A percentile compares a stretch with the other conserved stretches of the same genome.
Conservation (phyloP, 2,329 filamentous ascomycete genomes). For the Aspergillus ruber region DNA sequence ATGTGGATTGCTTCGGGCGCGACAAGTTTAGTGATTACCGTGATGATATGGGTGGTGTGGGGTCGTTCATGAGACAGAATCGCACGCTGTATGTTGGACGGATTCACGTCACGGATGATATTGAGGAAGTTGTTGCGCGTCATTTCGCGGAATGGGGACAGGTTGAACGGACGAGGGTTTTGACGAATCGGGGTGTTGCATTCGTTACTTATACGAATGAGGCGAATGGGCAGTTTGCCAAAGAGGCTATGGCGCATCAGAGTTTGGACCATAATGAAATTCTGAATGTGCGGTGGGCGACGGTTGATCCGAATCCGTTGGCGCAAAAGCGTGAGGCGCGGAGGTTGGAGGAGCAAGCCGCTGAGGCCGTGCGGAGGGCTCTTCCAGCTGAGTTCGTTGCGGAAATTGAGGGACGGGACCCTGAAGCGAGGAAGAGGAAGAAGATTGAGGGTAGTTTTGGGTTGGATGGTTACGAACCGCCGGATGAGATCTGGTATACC, state of each 20-base stretch:
- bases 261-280: constrained; percentile 85
- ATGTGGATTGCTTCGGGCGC: constrained; percentile 89
- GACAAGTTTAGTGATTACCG: constrained; percentile 91
- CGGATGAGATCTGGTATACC: constrained; percentile 89
- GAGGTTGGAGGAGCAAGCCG: constrained; percentile 89
- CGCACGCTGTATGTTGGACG: constrained; percentile 87
- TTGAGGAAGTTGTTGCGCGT: constrained; percentile 88
- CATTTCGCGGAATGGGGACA: constrained; percentile 98
- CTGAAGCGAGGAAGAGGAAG: constrained; percentile 77
- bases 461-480: constrained; percentile 83
- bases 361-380: constrained; percentile 82
- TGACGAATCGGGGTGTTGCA: constrained; percentile 82
- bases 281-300: constrained; percentile 94
- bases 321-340: constrained; percentile 86
- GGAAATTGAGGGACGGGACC: constrained; percentile 86
- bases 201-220: constrained; percentile 95
- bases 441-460: constrained; percentile 87
- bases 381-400: constrained; percentile 85
- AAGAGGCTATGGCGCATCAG: constrained; percentile 95
- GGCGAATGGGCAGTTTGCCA: constrained; percentile 82
- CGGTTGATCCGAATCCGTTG: constrained; percentile 89
- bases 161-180: constrained; percentile 77
- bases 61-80: constrained; percentile 89
- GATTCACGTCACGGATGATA: constrained; percentile 93
- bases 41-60: constrained; percentile 97